Evolutionary conservation across 2,329 filamentous ascomycete species (phyloP).

Genomic region (Phyllosticta capitalensis): DNA sequence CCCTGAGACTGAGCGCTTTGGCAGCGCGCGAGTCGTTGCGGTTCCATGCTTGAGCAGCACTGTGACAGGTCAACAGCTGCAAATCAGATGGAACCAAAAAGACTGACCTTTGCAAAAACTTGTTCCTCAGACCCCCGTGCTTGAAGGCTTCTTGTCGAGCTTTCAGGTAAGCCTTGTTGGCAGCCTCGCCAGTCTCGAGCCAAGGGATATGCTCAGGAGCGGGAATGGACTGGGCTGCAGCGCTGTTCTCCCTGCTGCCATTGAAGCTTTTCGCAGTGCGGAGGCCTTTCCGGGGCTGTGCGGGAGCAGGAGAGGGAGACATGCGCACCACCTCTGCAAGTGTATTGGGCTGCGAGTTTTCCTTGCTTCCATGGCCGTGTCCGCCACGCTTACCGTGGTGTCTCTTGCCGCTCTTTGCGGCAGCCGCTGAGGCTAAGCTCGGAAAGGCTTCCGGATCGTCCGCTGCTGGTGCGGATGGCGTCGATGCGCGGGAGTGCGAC

Average conservation of each 20-base stretch:
- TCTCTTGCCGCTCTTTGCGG: slow-evolving; percentile 71
- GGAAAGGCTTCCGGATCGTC: slow-evolving; percentile 96
- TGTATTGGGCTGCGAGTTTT: slow-evolving; percentile 53
- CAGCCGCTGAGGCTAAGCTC: slow-evolving; percentile 65
- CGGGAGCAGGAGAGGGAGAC: slow-evolving; percentile 72
- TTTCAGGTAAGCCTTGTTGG: slow-evolving; percentile 91
- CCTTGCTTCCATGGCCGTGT: slow-evolving; percentile 52
- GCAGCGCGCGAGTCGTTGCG: slow-evolving; percentile 93
- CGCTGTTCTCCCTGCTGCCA: slow-evolving; percentile 64
- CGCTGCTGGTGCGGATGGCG: slow-evolving; percentile 62
- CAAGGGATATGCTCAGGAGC: slow-evolving; percentile 89
- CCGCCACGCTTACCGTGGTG: slow-evolving; percentile 86
- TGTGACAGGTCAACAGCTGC: slow-evolving; percentile 26
- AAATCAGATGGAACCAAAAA: background rate
- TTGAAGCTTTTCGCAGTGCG: slow-evolving; percentile 58
- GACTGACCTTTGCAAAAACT: slow-evolving; percentile 80
- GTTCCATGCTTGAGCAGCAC: slow-evolving; percentile 96
- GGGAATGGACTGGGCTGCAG: slow-evolving; percentile 72
- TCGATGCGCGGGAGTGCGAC: slow-evolving; percentile 46
- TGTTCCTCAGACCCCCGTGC: slow-evolving; percentile 91
- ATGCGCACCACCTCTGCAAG: slow-evolving; percentile 92
- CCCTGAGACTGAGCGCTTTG: slow-evolving; percentile 85
- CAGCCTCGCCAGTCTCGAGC: slow-evolving; percentile 84
- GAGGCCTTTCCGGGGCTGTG: slow-evolving; percentile 48
- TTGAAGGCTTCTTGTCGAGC: slow-evolving; percentile 93